Evolutionary conservation across 176 grass and related monocot genomes (phyloP).

Genomic region (Oryza nivara): DNA sequence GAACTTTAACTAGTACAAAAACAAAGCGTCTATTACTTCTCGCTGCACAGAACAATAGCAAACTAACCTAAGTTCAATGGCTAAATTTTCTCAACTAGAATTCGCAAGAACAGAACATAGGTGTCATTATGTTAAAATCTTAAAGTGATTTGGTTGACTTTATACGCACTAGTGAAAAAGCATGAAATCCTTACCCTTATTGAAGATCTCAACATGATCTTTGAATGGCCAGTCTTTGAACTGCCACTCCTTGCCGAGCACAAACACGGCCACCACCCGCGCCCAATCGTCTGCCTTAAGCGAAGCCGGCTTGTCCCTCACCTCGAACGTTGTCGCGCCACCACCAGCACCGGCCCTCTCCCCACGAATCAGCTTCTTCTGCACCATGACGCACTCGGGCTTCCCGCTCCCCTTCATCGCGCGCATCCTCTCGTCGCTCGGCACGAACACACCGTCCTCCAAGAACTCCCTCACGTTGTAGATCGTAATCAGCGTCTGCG

Average conservation of each 20-base stretch:
- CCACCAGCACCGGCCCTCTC: conserved; percentile 49
- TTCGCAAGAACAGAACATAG: too few relatives aligned
- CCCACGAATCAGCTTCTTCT: conserved; percentile 85
- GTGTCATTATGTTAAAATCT: too few relatives aligned
- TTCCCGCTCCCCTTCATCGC: conserved; percentile 64
- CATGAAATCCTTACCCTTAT: conserved; percentile 62
- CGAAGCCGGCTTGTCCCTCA: conserved; percentile 81
- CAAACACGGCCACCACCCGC: conserved; percentile 71
- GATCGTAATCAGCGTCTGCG: conserved; percentile 87
- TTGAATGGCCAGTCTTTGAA: conserved; percentile 99
- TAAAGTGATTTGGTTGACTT: too few relatives aligned
- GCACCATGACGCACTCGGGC: conserved; percentile 88
- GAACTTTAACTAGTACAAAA: background rate
- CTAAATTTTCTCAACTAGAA: background rate
- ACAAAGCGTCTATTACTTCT: background rate
- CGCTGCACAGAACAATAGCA: background rate
- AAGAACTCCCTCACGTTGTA: conserved; percentile 96
- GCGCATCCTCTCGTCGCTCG: conserved; percentile 85
- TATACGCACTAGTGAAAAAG: background rate
- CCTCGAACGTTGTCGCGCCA: conserved; percentile 64
- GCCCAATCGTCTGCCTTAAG: conserved; percentile 88
- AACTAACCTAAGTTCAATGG: background rate
- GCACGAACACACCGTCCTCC: conserved; percentile 84
- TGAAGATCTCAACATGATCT: conserved; percentile 95
- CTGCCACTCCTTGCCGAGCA: conserved; percentile 97